Conservation (phyloP, 805 yeast species). For the Candida berthetii region DNA sequence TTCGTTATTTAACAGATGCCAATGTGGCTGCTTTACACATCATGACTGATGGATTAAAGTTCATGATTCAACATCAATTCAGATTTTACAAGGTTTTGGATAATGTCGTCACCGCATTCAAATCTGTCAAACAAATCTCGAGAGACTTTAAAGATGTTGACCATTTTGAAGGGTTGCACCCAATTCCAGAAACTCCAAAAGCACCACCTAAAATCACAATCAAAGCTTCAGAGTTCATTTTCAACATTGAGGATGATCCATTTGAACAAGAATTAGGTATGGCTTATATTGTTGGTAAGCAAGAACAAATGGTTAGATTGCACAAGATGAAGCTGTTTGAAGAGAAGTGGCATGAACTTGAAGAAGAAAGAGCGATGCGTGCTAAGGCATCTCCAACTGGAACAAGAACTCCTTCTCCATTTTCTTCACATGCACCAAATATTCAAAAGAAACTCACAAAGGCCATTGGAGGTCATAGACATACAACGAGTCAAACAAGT, state of each 20-base stretch:
- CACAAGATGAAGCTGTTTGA: conserved; percentile 27
- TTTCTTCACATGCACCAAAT: not conserved
- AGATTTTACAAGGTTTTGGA: conserved; percentile 44
- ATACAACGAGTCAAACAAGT: not conserved
- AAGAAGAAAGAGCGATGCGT: conserved; percentile 4
- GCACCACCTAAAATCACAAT: conserved; percentile 37
- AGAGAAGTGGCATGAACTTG: conserved; percentile 8
- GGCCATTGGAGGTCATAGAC: not conserved
- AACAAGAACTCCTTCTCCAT: not conserved
- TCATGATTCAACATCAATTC: conserved; percentile 27
- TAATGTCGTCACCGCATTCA: conserved; percentile 40
- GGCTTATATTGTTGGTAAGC: conserved; percentile 49
- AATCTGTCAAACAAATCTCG: conserved; percentile 38
- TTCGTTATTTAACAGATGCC: not conserved
- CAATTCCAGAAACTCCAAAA: conserved; percentile 20
- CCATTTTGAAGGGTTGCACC: conserved; percentile 17
- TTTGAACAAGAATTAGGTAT: conserved; percentile 57
- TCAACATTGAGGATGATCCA: conserved; percentile 57
- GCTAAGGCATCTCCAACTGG: not conserved
- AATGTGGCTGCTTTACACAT: conserved; percentile 5
- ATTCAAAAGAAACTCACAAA: not conserved
- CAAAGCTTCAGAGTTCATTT: conserved; percentile 32
- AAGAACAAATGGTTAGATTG: conserved; percentile 49
- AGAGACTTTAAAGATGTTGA: conserved; percentile 33
- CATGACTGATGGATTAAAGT: conserved; percentile 12